Evolutionary conservation across 176 grass and related monocot species (phyloP), one percentile per base, ranked within the genome.

Genomic region (Saccharum spontaneum): DNA sequence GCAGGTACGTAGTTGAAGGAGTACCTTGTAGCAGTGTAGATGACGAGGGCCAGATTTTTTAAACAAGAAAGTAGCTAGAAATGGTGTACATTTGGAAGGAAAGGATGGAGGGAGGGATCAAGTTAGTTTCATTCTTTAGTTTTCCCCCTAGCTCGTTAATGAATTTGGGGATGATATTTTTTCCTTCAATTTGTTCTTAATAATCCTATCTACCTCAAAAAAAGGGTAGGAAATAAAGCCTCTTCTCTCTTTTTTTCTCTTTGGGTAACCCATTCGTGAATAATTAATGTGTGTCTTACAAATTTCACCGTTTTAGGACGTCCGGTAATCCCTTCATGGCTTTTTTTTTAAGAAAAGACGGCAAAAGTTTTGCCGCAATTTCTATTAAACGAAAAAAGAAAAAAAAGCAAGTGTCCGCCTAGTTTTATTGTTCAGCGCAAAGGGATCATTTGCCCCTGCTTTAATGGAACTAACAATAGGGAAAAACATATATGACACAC

Each of bases 51-150:
- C 24, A 57, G 14, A 4, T 83, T 82, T 71, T 73, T 67, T 5
- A 0, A 36, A 36, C 34, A 44, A 59, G 18, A 3, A 52, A 18
- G 16, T 28, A 28, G 28, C 26, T 9, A 80, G 26, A 49, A 68
- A 37, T n/a, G 64, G 18, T 76, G 48, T 76, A 76, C 74, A 76
- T 76, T 57, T 13, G 49, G 57, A 60, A 10, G 55, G 20, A 60
- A 59, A 59, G 57, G 62, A 65, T 30, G 60, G 73, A 10, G 2
- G 73, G 17, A 55, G 26, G 48, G 45, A 52, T 75, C 10, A 38
- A 54, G 30, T 52, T 69, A 81, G 65, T 39, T 16, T 24, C 79
- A 81, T 69, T 81, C 30, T 69, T 74, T 50, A 17, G 3, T 74
- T 81, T 69, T 3, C 10, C 78, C 78, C 43, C 43, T 49, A 2